phyloP scores from a whole-genome alignment of 1,284 basidiomycete species.

The Schizopora paradoxa region DNA sequence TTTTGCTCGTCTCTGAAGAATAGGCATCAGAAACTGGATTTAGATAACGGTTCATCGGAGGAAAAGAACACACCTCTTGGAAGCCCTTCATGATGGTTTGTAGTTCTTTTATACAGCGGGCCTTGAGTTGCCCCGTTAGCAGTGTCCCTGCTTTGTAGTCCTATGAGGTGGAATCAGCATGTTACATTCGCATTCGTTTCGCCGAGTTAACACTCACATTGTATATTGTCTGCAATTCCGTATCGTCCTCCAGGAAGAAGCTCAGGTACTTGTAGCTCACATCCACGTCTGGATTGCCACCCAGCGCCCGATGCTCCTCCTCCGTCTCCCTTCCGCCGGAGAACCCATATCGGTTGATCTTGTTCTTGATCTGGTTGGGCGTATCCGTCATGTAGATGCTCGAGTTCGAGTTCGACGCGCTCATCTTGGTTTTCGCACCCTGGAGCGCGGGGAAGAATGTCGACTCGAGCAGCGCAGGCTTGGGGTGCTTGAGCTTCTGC shows the following conservation, averaged over 20 bases:
- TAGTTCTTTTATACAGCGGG: slow-evolving; percentile 78
- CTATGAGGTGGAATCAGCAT: slow-evolving; percentile 33
- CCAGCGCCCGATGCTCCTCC: slow-evolving; percentile 86
- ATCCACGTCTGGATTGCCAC: slow-evolving; percentile 94
- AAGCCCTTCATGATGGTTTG: slow-evolving; percentile 85
- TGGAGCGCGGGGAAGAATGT: slow-evolving; percentile 99
- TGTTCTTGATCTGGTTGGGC: slow-evolving; percentile 93
- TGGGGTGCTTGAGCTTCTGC: slow-evolving; percentile 90
- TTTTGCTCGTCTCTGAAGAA: slow-evolving; percentile 64
- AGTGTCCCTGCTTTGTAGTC: slow-evolving; percentile 89
- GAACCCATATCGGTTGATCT: slow-evolving; percentile 92
- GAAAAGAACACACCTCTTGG: slow-evolving; percentile 65
- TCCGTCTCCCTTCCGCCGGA: slow-evolving; percentile 88
- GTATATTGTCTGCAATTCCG: slow-evolving; percentile 72
- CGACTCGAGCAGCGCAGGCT: slow-evolving; percentile 88
- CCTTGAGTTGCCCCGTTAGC: slow-evolving; percentile 91
- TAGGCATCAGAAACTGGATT: not conserved
- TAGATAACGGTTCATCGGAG: slow-evolving; percentile 8
- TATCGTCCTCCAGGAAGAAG: slow-evolving; percentile 98
- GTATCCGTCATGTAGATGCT: slow-evolving; percentile 97
- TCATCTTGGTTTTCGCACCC: slow-evolving; percentile 99
- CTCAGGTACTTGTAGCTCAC: slow-evolving; percentile 93
- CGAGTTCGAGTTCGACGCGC: slow-evolving; percentile 85
- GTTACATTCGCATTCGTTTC: not conserved
- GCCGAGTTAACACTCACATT: slow-evolving; percentile 47